Evolutionary conservation across 148 eudicot genomes (phyloP).

Genomic region (Salicornia ramosissima): DNA sequence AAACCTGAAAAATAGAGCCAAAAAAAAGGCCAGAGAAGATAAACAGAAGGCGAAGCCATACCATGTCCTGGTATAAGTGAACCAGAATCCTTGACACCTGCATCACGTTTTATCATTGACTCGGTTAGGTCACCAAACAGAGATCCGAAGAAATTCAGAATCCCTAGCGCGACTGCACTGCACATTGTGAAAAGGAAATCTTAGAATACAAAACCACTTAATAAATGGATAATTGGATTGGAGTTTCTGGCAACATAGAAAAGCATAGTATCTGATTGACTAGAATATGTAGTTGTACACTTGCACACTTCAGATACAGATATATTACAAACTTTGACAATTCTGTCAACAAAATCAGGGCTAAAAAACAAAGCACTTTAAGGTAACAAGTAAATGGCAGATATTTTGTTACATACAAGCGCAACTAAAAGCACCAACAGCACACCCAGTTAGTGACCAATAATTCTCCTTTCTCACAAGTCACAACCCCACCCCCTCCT

Average conservation of each 20-base stretch:
- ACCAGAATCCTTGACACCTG: conserved; percentile 98
- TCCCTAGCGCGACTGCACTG: conserved; percentile 81
- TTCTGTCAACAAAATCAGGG: not conserved
- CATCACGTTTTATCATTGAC: conserved; percentile 98
- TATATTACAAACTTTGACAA: not conserved
- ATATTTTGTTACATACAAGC: not conserved
- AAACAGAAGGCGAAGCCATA: conserved; percentile 28
- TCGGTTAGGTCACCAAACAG: conserved; percentile 92
- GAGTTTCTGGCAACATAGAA: too few species aligned
- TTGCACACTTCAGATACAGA: not conserved
- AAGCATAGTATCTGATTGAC: not conserved
- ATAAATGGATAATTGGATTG: not conserved
- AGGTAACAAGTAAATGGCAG: not conserved
- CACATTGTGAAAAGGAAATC: conserved; percentile 16
- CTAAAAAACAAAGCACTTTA: not conserved
- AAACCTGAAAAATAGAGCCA: too few species aligned
- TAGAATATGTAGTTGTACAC: not conserved
- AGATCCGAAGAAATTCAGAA: conserved; percentile 86
- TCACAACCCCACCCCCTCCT: not conserved
- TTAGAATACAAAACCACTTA: not conserved
- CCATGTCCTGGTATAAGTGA: conserved; percentile 98
- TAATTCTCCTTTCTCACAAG: too few species aligned
- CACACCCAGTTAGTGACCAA: too few species aligned
- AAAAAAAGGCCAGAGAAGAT: too few species aligned
- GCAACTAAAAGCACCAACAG: not conserved